Base-by-base conservation (phyloP, 148 eudicot species). In the Spergularia marina region DNA sequence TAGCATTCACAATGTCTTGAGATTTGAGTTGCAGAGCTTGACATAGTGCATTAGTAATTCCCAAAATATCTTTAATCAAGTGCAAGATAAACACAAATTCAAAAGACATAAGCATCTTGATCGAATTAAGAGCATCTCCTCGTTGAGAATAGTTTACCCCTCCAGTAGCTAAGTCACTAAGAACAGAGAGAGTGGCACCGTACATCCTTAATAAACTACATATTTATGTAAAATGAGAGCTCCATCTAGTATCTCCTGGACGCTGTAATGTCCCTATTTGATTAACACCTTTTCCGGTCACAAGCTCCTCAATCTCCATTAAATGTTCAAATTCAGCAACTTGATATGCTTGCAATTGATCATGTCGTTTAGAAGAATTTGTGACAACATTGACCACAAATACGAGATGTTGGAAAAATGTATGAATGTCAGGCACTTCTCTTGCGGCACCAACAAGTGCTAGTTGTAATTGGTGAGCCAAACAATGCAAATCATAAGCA, bases 251-350 rank as follows among this genome's bases (percentile, higher is more conserved):
- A n/a, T 59, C 53, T 57, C 76, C 18, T 39, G 47, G 39, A 15
- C 61, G 65, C 8, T 59, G 58, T 47, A 77, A 16, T 25, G 75
- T 70, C 7, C 61, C 51, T 58, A 77, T 51, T 44, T 77, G 62
- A 70, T 77, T 70, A 23, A 7, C 16, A 15, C 70, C 58, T 61
- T 39, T 51, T 16, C 75, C 69, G 15, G 53, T 70, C 1, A 59
- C 36, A 77, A 62, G 47, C 61, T 60, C 80, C 13, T 47, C 66
- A 41, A 15, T 61, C 5, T 49, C 56, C 16, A 30, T 62, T 18
- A 21, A 12, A 49, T 15, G 64, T n/a, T 20, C 25, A n/a, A 59
- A 12, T 10, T 59, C 64, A 59, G 21, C 36, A 11, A 21, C 23
- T 21, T 59, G 12, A 59, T 59, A n/a, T 59, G 64, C 64, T 59